Evolutionary conservation across 805 yeast genomes (phyloP).

Genomic region (Myxozyma sirexii): DNA sequence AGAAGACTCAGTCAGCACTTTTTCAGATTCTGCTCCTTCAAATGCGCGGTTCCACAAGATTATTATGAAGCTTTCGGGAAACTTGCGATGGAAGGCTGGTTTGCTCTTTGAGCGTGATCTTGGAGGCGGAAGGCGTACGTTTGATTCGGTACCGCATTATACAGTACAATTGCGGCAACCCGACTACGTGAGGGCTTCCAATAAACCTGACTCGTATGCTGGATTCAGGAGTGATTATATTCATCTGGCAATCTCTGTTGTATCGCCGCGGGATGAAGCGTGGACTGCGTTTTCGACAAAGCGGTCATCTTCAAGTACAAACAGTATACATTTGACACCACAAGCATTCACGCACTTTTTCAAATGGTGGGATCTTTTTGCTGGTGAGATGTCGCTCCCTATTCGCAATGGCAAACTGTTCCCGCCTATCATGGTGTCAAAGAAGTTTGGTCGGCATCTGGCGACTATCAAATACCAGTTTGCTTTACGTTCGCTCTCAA

Average conservation of each 20-base stretch:
- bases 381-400: slow-evolving; percentile 78
- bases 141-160: slow-evolving; percentile 62
- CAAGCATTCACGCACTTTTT: slow-evolving; percentile 66
- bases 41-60: slow-evolving; percentile 47
- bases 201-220: slow-evolving; percentile 72
- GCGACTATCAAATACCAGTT: slow-evolving; percentile 80
- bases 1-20: slow-evolving; percentile 28
- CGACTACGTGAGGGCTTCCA: slow-evolving; percentile 49
- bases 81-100: slow-evolving; percentile 79
- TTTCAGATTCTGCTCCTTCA: slow-evolving; percentile 33
- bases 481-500: slow-evolving; percentile 67
- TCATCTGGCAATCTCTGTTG: slow-evolving; percentile 65
- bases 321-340: slow-evolving; percentile 79
- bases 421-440: slow-evolving; percentile 47
- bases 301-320: slow-evolving; percentile 46
- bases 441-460: slow-evolving; percentile 74
- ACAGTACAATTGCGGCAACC: slow-evolving; percentile 66
- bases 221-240: slow-evolving; percentile 82
- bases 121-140: slow-evolving; percentile 47
- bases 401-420: slow-evolving; percentile 74
- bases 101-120: slow-evolving; percentile 68
- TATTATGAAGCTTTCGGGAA: slow-evolving; percentile 63
- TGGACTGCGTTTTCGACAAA: slow-evolving; percentile 33
- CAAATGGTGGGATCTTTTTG: slow-evolving; percentile 83
- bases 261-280: slow-evolving; percentile 44